Base-by-base conservation (phyloP, 1,284 basidiomycete species). In the Volvariella volvacea region DNA sequence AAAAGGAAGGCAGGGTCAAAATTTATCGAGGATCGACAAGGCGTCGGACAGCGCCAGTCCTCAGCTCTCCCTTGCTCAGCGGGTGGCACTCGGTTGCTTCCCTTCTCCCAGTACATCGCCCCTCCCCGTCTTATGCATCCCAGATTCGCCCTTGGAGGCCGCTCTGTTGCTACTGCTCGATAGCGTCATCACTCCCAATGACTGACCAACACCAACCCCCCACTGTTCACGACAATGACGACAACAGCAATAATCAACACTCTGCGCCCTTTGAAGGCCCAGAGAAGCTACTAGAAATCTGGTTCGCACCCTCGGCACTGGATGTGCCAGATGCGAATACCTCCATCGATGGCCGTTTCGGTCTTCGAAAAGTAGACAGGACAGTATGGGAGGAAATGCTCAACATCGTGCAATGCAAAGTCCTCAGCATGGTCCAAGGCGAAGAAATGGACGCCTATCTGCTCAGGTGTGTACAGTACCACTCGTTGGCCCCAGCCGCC, bases 271-370 rank as follows among this genome's bases (percentile, higher is more conserved):
- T 88, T 55, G 88, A 89, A 61, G 88, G 87, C 32, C 91, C 95
- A 48, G 96, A 99, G 71, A 99, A 99, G 67, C 80, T 98, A 34
- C 80, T 99, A 45, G 96, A 99, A 69, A 83, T 99, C 46, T 99
- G 96, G 96, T 99, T 99, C 64, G 84, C 90, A 3, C 88, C 89
- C 15, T 84, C 83, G 4, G 68, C 81, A 9, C 73, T 75, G 8
- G 64, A 74, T 38, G 69, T 89, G 6, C 78, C 76, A 33, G 71
- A 70, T 53, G 61, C 70, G 10, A 53, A 59, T 16, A 55, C 62
- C 31, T 55, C 61, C 37, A 52, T 54, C 34, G 50, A 62, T 52
- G 71, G 67, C 51, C 76, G 66, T 56, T 65, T 67, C 30, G 95
- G 95, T 16, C 73, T 98, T 42, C 74, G 93, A 47, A 79, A 74